A percentile compares a stretch with the other conserved stretches of the same genome.
Conservation (phyloP, 2,329 filamentous ascomycete species). For the Fusarium kyushuense region DNA sequence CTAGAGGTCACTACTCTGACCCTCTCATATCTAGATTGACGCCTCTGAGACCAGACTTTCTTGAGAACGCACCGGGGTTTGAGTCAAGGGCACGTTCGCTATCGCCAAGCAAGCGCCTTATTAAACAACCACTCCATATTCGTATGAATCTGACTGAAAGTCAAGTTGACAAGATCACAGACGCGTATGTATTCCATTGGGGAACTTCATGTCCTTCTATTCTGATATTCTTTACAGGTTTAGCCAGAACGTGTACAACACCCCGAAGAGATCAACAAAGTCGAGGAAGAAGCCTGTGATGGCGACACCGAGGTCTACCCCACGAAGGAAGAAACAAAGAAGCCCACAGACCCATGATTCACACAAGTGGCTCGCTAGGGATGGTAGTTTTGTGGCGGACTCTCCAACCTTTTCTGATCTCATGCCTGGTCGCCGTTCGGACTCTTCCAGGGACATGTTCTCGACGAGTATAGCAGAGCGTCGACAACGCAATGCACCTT, state of each 20-base stretch:
- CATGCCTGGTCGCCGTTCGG: slow-evolving; percentile 45
- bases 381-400: slow-evolving; percentile 21
- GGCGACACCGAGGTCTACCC: slow-evolving; percentile 39
- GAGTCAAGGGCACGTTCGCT: slow-evolving; percentile 51
- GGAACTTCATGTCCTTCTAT: too few relatives aligned
- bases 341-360: slow-evolving; percentile 1
- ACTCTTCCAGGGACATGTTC: slow-evolving; percentile 29
- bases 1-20: slow-evolving; percentile 43
- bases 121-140: slow-evolving; percentile 58
- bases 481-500: slow-evolving; percentile 46
- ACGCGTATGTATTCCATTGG: slow-evolving; percentile 57
- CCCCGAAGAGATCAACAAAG: slow-evolving; percentile 39
- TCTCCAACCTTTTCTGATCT: slow-evolving; percentile 51
- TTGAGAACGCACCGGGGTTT: slow-evolving; percentile 49
- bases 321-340: slow-evolving; percentile 32
- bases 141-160: slow-evolving; percentile 63
- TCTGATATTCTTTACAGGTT: slow-evolving; percentile 49
- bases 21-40: slow-evolving; percentile 42
- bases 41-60: slow-evolving; percentile 55
- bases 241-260: slow-evolving; percentile 49
- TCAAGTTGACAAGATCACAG: slow-evolving; percentile 62
- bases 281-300: slow-evolving; percentile 33
- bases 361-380: slow-evolving; percentile 20
- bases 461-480: slow-evolving; percentile 48
- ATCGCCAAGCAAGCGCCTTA: slow-evolving; percentile 52